Conservation (phyloP, 2,329 filamentous ascomycete species). For the Zasmidium citrigriseum region DNA sequence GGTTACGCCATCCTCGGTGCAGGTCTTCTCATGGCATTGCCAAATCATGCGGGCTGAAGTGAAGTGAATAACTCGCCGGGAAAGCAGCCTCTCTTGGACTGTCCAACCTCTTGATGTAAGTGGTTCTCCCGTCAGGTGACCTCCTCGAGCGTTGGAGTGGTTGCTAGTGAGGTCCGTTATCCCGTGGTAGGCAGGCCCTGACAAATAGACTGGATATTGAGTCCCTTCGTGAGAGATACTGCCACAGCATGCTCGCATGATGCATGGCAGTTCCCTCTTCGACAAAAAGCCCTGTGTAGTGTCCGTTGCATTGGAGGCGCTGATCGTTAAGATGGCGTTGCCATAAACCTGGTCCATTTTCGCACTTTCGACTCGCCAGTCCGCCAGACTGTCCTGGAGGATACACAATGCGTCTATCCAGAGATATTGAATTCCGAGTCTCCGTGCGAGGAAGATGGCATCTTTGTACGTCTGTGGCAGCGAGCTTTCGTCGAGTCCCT, state of each 20-base stretch:
- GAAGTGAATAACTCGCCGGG: neutral
- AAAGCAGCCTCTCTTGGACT: neutral
- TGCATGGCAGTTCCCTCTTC: too few species aligned
- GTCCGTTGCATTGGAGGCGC: neutral
- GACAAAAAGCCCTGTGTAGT: neutral
- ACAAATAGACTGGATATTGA: too few species aligned
- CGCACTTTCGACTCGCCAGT: slow-evolving; percentile 1
- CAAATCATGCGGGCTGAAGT: neutral
- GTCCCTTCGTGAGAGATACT: neutral
- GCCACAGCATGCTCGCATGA: neutral
- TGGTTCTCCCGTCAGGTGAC: neutral
- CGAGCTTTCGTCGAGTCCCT: too few species aligned
- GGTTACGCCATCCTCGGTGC: too few species aligned
- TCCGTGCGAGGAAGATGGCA: neutral
- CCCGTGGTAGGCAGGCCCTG: too few species aligned
- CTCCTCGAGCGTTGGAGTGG: too few species aligned
- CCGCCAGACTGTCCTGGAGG: slow-evolving; percentile 1
- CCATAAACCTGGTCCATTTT: neutral
- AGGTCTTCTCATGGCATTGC: too few species aligned
- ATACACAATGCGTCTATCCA: slow-evolving; percentile 17
- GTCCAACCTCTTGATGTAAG: neutral
- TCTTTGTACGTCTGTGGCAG: slow-evolving; percentile 7
- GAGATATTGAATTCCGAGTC: slow-evolving; percentile 1
- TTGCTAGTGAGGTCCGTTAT: too few species aligned
- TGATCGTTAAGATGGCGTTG: neutral